Percentiles rank a stretch among this genome's conserved stretches.
These are phyloP conservation scores for Pythium aristosporum DNA, from an alignment of 352 stramenopile genomes.

Conservation along the genomic window DNA sequence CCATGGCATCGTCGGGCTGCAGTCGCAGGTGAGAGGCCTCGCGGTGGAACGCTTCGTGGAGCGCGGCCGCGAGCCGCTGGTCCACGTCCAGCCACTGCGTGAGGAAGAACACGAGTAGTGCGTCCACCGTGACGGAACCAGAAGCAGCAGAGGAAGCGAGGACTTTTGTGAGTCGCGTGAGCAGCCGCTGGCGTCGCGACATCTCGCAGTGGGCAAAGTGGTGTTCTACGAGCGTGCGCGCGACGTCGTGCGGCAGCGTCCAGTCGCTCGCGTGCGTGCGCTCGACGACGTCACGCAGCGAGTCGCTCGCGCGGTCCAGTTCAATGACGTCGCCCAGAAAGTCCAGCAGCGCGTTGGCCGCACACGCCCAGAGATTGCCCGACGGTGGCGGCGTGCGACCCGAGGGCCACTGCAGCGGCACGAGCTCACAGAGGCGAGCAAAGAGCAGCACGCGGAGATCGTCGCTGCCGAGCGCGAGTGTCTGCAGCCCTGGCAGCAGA, in stretches of 20 bases:
- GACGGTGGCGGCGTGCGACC: conserved; percentile 6
- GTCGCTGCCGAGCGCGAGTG: conserved; percentile 20
- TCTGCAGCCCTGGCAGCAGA: conserved; percentile 10
- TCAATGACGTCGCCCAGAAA: conserved; percentile 65
- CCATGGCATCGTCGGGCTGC: conserved; percentile 27
- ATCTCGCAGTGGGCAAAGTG: conserved; percentile 42
- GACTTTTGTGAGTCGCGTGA: not conserved
- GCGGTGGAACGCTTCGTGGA: conserved; percentile 49
- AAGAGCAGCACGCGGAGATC: conserved; percentile 59
- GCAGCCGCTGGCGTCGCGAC: conserved; percentile 7
- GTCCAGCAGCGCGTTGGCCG: conserved; percentile 51
- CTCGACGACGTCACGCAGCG: conserved; percentile 37
- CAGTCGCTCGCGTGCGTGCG: conserved; percentile 24
- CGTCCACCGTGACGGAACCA: conserved; percentile 25
- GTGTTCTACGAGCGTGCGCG: conserved; percentile 33
- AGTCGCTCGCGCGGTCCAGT: conserved; percentile 36
- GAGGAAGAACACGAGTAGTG: conserved; percentile 49
- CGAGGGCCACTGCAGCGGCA: conserved; percentile 35
- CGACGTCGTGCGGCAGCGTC: conserved; percentile 34
- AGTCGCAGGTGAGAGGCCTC: conserved; percentile 15
- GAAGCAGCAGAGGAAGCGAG: not conserved
- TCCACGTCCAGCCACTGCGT: conserved; percentile 50
- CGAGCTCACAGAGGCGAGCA: conserved; percentile 51
- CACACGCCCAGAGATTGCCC: conserved; percentile 44
- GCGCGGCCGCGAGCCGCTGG: conserved; percentile 35